Base-by-base conservation (phyloP, 139 green algal genomes). In the Pleodorina starrii region DNA sequence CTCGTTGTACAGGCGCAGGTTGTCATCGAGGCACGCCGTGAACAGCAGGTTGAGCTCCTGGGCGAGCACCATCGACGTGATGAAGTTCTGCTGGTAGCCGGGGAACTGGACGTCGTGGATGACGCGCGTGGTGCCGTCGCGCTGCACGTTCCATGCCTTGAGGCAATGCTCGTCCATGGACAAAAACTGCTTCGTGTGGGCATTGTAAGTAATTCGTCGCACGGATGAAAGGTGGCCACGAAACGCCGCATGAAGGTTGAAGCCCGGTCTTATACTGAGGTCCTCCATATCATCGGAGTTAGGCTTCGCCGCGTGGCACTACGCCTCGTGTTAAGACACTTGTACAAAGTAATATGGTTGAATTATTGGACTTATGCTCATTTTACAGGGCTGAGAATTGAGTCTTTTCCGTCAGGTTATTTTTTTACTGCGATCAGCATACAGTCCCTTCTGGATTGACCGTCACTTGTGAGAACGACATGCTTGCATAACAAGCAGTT, bases 161-260 rank as follows among this genome's bases (percentile, higher is more conserved):
- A 92, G 36, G 46, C 35, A 87, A 40, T 88, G 90, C 75, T 94
- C 91, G 35, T 92, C 89, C 14, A 60, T n/a, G n/a, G 75, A 90
- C 2, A 91, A 16, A 46, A 94, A 94, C 0, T 84, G 69, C 23
- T 81, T 50, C 1, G 23, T 84, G 5, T 60, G 57, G 38, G 35
- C 21, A 60, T 91, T 94, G 86, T 79, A 88, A 0, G 71, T 25
- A 17, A 91, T 89, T 2, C 40, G 48, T 0, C 91, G 75, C 0
- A 94, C 71, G 5, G 75, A 32, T 6, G 60, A 84, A 7, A 86
- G 36, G 23, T 94, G 91, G 2, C 36, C 82, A 27, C 77, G 83
- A 57, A 92, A 92, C 11, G 68, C 75, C 1, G 51, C 44, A 21
- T 94, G 80, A 27, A 92, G 69, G 68, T 94, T 94, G 76, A 94